Percentiles rank a stretch among this genome's conserved stretches.
phyloP scores from a whole-genome alignment of 805 yeast genomes.

The Candida silvatica region DNA sequence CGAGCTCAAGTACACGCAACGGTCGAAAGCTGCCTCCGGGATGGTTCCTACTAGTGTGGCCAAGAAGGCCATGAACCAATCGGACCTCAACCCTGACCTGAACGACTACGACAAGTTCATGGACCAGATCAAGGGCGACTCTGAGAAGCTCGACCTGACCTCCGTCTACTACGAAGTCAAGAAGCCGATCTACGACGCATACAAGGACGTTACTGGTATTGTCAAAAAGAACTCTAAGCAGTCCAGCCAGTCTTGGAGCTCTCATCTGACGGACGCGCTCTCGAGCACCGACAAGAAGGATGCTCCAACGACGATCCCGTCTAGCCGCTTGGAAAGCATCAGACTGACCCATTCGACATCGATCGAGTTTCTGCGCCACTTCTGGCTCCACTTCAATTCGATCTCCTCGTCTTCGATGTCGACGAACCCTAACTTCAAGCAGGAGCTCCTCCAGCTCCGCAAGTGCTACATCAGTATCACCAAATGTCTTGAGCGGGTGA shows the following conservation, averaged over 20 bases:
- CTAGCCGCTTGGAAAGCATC: constrained; percentile 33
- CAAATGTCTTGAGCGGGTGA: constrained; percentile 39
- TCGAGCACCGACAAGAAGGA: constrained; percentile 5
- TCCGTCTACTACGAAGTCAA: constrained; percentile 17
- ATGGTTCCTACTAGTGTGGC: constrained; percentile 17
- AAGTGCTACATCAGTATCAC: constrained; percentile 39
- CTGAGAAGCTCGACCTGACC: constrained; percentile 16
- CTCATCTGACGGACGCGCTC: constrained; percentile 11
- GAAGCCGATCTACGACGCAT: constrained; percentile 32
- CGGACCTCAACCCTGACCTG: constrained; percentile 19
- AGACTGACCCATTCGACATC: constrained; percentile 63
- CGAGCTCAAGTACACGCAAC: constrained; percentile 29
- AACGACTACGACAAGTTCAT: constrained; percentile 20
- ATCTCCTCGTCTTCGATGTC: constrained; percentile 21
- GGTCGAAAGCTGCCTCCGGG: constrained; percentile 19
- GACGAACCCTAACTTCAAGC: constrained; percentile 23
- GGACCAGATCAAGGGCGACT: constrained; percentile 11
- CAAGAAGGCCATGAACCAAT: constrained; percentile 12
- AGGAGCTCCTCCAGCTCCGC: constrained; percentile 26
- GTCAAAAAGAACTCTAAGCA: constrained; percentile 49
- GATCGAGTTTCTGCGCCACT: constrained; percentile 66
- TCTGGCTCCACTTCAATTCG: constrained; percentile 53
- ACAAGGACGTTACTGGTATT: constrained; percentile 34
- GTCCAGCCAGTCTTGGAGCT: constrained; percentile 37
- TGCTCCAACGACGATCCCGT: constrained; percentile 19